Conservation (phyloP, 2,329 filamentous ascomycete species). For the Aureobasidium sp. region DNA sequence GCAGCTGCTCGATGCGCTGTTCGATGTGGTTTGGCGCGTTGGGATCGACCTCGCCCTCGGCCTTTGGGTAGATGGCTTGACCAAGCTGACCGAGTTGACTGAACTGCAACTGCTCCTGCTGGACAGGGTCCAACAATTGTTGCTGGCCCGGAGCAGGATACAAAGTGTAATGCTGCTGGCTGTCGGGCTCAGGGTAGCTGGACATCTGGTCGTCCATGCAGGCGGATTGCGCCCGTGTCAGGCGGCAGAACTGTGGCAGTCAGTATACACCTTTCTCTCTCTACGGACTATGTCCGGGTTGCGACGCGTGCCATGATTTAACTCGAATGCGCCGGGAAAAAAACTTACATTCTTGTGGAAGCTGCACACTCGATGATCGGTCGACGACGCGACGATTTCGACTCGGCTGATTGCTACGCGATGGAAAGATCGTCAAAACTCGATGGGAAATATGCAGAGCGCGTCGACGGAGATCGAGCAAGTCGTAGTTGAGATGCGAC, state of each 20-base stretch:
- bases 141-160: slow-evolving; percentile 25
- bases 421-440: background rate
- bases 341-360: background rate
- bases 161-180: slow-evolving; percentile 27
- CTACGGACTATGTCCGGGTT: slow-evolving; percentile 3
- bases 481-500: background rate
- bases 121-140: slow-evolving; percentile 23
- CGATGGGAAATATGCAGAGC: background rate
- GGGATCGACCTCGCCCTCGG: slow-evolving; percentile 20
- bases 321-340: slow-evolving; percentile 1
- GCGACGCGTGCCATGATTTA: background rate
- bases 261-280: background rate
- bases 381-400: background rate
- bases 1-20: slow-evolving; percentile 24
- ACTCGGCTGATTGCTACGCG: slow-evolving; percentile 3
- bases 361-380: background rate
- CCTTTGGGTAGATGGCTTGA: slow-evolving; percentile 26
- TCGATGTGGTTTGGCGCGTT: slow-evolving; percentile 18
- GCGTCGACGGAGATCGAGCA: background rate
- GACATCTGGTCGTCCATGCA: slow-evolving; percentile 23
- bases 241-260: slow-evolving; percentile 5
- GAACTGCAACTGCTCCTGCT: slow-evolving; percentile 27
- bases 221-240: background rate
- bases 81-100: slow-evolving; percentile 21
- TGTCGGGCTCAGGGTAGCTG: slow-evolving; percentile 26